phyloP scores from a whole-genome alignment of 208 protist genomes.

The Wallacemonas sp. region DNA sequence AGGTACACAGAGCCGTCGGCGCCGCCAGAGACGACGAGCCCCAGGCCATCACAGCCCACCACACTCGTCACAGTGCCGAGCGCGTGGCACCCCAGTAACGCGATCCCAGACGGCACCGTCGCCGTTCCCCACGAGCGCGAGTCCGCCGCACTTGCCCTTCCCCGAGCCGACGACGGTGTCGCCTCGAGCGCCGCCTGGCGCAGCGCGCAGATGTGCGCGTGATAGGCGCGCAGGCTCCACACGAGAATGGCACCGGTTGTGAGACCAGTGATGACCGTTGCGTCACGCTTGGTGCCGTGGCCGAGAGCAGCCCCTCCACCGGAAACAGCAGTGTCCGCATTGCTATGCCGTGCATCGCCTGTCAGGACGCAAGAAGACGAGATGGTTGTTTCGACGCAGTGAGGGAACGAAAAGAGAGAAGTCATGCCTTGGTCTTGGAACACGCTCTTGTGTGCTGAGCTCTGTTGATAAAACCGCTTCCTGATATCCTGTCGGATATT shows the following conservation, averaged over 20 bases:
- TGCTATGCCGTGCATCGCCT: background rate
- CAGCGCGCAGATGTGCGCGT: background rate
- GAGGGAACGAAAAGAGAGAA: background rate
- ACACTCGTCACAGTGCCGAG: constrained; percentile 25
- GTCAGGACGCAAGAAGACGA: background rate
- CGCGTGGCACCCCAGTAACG: constrained; percentile 43
- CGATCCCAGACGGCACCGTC: constrained; percentile 30
- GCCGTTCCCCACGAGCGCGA: constrained; percentile 17
- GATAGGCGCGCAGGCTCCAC: background rate
- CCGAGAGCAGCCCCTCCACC: background rate
- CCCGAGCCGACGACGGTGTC: too few relatives aligned
- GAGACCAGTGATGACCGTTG: constrained; percentile 6
- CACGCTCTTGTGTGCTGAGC: too few relatives aligned
- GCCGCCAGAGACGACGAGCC: constrained; percentile 37
- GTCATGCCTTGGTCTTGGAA: too few relatives aligned
- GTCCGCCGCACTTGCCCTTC: too few relatives aligned
- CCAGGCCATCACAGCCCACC: constrained; percentile 15
- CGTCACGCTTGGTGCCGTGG: background rate
- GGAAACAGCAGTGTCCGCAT: background rate
- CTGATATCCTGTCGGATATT: constrained; percentile 11
- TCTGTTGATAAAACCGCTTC: background rate
- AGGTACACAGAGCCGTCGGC: constrained; percentile 42
- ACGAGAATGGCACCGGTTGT: constrained; percentile 9
- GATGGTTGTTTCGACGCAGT: constrained; percentile 6
- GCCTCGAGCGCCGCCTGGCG: background rate